A percentile compares a stretch with the other conserved stretches of the same genome.
Conservation (phyloP, 1,139 yeast genomes). For the Zygotorulaspora mrakii region DNA sequence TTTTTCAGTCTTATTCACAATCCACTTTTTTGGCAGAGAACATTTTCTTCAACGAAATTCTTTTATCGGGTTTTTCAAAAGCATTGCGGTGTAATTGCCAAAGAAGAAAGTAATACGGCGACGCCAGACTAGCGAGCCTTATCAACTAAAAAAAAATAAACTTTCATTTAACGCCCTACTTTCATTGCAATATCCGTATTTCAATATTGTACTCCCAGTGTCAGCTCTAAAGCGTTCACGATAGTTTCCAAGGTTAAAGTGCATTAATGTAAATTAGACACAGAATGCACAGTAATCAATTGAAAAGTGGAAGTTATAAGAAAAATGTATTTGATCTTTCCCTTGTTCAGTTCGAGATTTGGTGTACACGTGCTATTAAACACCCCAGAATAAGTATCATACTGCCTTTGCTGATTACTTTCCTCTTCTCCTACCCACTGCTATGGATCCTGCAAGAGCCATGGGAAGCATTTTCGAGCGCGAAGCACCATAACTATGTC, state of each 20-base stretch:
- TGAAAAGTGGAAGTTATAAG: neutral
- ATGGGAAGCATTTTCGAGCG: slow-evolving; percentile 7
- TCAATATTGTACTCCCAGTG: no score
- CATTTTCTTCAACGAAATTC: no score
- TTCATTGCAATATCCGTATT: no score
- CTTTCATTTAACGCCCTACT: no score
- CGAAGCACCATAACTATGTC: slow-evolving; percentile 5
- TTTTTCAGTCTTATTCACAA: no score
- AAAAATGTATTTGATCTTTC: neutral
- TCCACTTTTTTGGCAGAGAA: no score
- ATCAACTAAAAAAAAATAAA: no score
- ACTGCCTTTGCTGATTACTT: slow-evolving; percentile 48
- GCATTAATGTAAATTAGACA: neutral
- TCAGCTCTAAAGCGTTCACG: no score
- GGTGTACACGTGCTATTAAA: slow-evolving; percentile 31
- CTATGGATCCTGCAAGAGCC: slow-evolving; percentile 31
- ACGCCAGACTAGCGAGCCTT: neutral
- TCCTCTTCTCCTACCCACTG: slow-evolving; percentile 52
- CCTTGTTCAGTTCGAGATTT: slow-evolving; percentile 4
- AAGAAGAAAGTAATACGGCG: neutral
- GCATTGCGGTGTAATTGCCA: neutral
- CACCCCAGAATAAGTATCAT: slow-evolving; percentile 46
- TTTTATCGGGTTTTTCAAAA: neutral
- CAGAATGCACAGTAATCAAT: neutral
- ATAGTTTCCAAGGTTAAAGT: no score